Evolutionary conservation across 164 flowering plant species (phyloP).

Genomic region (grape (Vitis vinifera)): DNA sequence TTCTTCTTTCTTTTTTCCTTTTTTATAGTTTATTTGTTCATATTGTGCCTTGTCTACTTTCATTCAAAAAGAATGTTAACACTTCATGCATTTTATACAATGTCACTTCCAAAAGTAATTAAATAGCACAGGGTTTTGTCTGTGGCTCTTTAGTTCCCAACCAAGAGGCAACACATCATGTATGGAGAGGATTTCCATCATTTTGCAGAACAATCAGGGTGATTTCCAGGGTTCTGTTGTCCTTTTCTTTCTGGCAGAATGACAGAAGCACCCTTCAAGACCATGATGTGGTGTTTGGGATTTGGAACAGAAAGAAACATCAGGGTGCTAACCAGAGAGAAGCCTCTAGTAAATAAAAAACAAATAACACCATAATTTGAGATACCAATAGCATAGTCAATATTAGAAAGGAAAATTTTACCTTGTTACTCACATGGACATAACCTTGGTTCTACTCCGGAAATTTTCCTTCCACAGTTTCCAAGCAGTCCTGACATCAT

Average conservation of each 20-base stretch:
- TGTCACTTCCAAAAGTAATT: too few species aligned
- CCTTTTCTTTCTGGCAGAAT: not conserved
- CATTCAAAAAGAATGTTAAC: too few species aligned
- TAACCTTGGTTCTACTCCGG: conserved; percentile 6
- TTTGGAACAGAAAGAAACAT: not conserved
- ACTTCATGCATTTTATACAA: too few species aligned
- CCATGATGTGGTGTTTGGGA: not conserved
- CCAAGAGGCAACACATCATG: not conserved
- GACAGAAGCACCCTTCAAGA: not conserved
- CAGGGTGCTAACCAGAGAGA: not conserved
- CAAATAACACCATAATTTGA: too few species aligned
- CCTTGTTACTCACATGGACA: conserved; percentile 7
- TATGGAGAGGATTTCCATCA: not conserved
- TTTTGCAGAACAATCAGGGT: not conserved
- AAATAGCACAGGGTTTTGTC: too few species aligned
- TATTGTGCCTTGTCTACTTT: too few species aligned
- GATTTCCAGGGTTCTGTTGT: not conserved
- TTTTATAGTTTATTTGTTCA: too few species aligned
- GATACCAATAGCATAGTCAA: not conserved
- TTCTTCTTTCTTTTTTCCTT: too few species aligned
- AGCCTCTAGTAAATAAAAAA: too few species aligned
- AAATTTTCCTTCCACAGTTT: conserved; percentile 58
- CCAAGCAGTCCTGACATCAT: conserved; percentile 72
- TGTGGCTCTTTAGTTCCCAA: too few species aligned
- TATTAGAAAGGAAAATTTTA: not conserved